Evolutionary conservation across 306 rosid species (phyloP).

Genomic region (Astragalus glycyphyllos): DNA sequence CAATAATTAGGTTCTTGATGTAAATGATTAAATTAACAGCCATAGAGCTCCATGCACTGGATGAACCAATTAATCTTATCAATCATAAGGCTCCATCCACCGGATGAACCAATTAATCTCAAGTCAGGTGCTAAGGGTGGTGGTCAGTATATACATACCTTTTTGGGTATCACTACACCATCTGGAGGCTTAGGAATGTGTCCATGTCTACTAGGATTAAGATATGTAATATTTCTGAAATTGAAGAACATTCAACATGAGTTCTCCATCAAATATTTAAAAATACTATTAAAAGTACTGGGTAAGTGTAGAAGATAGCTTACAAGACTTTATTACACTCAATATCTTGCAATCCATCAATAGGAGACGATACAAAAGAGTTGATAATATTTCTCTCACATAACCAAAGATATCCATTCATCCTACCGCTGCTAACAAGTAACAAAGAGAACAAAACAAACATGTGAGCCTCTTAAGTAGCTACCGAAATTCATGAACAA

Average conservation of each 20-base stretch:
- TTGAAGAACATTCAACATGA: constrained; percentile 45
- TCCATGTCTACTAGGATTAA: constrained; percentile 57
- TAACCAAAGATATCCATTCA: constrained; percentile 85
- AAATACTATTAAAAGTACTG: constrained; percentile 38
- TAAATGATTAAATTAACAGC: constrained; percentile 27
- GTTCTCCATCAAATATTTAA: constrained; percentile 21
- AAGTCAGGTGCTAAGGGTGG: constrained; percentile 34
- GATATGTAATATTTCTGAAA: constrained; percentile 81
- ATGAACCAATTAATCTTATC: background rate
- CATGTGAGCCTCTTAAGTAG: constrained; percentile 23
- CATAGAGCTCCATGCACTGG: constrained; percentile 10
- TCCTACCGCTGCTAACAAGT: constrained; percentile 72
- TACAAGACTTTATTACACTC: constrained; percentile 79
- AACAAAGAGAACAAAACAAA: constrained; percentile 14
- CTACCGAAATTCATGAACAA: constrained; percentile 15
- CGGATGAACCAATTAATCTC: background rate
- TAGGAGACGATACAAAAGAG: constrained; percentile 64
- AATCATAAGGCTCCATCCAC: constrained; percentile 23
- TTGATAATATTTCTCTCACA: constrained; percentile 70
- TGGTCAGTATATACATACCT: constrained; percentile 55
- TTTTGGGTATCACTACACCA: constrained; percentile 75
- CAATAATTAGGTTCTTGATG: constrained; percentile 38
- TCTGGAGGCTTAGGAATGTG: constrained; percentile 79
- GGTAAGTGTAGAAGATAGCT: constrained; percentile 46
- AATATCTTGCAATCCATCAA: constrained; percentile 69